Evolutionary conservation across 768 basidiomycete species (phyloP), one percentile per base, ranked within the genome.

Genomic region (Leccinellum luteum): DNA sequence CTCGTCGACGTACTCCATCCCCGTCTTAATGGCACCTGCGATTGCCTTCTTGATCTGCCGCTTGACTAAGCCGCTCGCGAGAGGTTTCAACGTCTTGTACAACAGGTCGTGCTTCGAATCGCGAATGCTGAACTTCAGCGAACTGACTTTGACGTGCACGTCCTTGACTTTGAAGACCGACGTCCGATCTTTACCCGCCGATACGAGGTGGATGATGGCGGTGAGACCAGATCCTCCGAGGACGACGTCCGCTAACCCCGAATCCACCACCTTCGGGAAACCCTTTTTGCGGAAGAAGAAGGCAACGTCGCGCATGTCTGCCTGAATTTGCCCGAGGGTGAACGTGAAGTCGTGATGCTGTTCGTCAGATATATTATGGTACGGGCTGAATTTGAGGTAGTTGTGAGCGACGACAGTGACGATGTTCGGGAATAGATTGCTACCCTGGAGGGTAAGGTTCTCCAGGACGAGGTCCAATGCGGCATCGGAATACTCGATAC

Each of bases 241-340:
- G 35, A 93, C 64, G 4, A 95, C 86, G 66, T 96, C 94, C 6
- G 92, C 93, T 17, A 94, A 72, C 45, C 93, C 94, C 6, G 85
- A 85, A 73, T 96, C 94, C 50, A 71, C 79, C 70, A 94, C 73
- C 78, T 87, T 92, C 3, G 89, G 84, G 64, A 92, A 83, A 3
- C 92, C 92, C 83, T 94, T 95, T 79, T 86, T 92, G 62, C 79
- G 80, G 79, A 92, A 94, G 69, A 88, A 92, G 72, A 98, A 96
- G 9, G 90, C 88, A 14, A 97, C 91, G 64, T 98, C 94, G 15
- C 90, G 83, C 84, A 98, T 89, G 63, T 97, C 94, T 6, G 90
- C 89, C 69, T 98, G 94, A 64, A 97, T 90, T 72, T 98, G 94
- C 28, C 78, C 79, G 35, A 97, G 78, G 8, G 84, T 85, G 54